phyloP scores from a whole-genome alignment of 495 filamentous ascomycete species.

The Penicillium bovifimosum region DNA sequence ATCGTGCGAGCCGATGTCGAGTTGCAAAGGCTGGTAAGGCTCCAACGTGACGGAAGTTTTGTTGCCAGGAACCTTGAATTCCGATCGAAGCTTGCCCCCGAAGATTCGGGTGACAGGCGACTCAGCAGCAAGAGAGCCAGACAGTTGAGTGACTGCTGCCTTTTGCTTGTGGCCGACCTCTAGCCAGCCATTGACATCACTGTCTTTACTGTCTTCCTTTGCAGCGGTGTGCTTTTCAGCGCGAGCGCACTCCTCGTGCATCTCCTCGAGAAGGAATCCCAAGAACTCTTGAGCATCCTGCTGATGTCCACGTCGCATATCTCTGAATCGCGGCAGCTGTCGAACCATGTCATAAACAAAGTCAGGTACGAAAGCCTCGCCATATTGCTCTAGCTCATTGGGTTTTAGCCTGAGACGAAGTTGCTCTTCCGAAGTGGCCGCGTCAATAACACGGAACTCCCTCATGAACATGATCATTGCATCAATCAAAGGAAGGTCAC shows the following conservation, averaged over 20 bases:
- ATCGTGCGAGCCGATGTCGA: slow-evolving; percentile 83
- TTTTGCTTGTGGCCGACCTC: slow-evolving; percentile 93
- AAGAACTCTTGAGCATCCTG: slow-evolving; percentile 98
- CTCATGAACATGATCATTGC: slow-evolving; percentile 96
- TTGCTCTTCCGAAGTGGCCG: slow-evolving; percentile 66
- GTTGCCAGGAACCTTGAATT: slow-evolving; percentile 78
- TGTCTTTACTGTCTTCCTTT: slow-evolving; percentile 33
- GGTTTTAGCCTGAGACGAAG: slow-evolving; percentile 67
- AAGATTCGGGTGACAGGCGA: slow-evolving; percentile 94
- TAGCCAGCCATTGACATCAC: slow-evolving; percentile 63
- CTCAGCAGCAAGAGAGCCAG: slow-evolving; percentile 63
- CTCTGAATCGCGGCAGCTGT: slow-evolving; percentile 77
- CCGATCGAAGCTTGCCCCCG: slow-evolving; percentile 84
- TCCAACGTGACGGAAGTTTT: slow-evolving; percentile 88
- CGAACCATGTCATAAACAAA: slow-evolving; percentile 93
- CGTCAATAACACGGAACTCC: slow-evolving; percentile 83
- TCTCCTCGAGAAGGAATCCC: slow-evolving; percentile 84
- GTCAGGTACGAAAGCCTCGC: slow-evolving; percentile 86
- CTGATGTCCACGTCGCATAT: slow-evolving; percentile 92
- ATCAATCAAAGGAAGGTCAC: slow-evolving; percentile 88
- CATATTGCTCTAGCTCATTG: slow-evolving; percentile 82
- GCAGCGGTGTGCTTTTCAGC: slow-evolving; percentile 56
- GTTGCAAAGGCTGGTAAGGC: slow-evolving; percentile 88
- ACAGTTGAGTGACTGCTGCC: slow-evolving; percentile 78
- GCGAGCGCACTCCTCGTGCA: slow-evolving; percentile 86